phyloP scores from a whole-genome alignment of 2,329 filamentous ascomycete genomes.

The Ceratocystis lukuohia region DNA sequence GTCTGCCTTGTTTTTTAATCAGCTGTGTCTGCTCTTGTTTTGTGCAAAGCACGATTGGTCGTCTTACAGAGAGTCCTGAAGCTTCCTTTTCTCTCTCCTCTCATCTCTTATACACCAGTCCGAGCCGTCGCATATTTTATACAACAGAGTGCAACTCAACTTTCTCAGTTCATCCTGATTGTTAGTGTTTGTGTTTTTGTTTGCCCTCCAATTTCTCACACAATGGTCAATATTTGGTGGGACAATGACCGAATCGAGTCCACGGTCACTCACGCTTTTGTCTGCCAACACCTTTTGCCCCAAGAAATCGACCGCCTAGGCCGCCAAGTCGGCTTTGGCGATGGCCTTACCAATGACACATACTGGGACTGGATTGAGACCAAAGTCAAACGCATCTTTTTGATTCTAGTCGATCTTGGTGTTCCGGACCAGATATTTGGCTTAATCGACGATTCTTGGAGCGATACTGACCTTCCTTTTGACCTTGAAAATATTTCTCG shows the following conservation, averaged over 20 bases:
- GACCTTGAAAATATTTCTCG: slow-evolving; percentile 50
- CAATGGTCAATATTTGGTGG: slow-evolving; percentile 46
- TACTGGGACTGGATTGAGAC: slow-evolving; percentile 67
- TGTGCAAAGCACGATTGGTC: not conserved
- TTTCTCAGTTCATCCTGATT: not conserved
- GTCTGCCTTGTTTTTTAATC: not conserved
- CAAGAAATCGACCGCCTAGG: slow-evolving; percentile 51
- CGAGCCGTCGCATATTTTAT: not conserved
- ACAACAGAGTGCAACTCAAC: not conserved
- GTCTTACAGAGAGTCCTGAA: not conserved
- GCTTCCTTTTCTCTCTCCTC: not conserved
- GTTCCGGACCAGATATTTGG: slow-evolving; percentile 62
- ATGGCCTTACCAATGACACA: slow-evolving; percentile 55
- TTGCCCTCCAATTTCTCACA: not conserved
- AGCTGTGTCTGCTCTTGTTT: not conserved
- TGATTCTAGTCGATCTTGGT: slow-evolving; percentile 56
- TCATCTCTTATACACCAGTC: not conserved
- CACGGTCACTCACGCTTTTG: slow-evolving; percentile 55
- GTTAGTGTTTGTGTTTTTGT: not conserved
- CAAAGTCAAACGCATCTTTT: slow-evolving; percentile 55
- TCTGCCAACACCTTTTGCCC: slow-evolving; percentile 49
- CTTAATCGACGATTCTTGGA: slow-evolving; percentile 62
- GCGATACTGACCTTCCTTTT: slow-evolving; percentile 61
- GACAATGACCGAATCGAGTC: slow-evolving; percentile 54
- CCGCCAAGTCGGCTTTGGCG: slow-evolving; percentile 49